phyloP scores from a whole-genome alignment of 805 yeast species.

The Yarrowia keelungensis region DNA sequence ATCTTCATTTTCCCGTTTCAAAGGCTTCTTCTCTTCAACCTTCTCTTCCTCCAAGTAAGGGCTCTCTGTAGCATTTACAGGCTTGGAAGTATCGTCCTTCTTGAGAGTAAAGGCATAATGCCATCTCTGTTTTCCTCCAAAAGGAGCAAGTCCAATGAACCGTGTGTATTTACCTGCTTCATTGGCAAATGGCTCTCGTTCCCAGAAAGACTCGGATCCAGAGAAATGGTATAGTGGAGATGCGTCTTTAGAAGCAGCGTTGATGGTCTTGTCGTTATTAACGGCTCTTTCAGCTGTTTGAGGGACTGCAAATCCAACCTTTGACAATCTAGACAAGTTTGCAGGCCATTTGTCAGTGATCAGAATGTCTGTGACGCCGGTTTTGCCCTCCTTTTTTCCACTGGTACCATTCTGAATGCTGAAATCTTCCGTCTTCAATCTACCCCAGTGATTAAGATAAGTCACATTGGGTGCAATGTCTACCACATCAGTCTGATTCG shows the following conservation, averaged over 20 bases:
- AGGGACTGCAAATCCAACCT: constrained; percentile 14
- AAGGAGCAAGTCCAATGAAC: constrained; percentile 69
- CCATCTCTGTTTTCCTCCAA: constrained; percentile 66
- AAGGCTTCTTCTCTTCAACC: background rate
- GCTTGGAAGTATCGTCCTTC: constrained; percentile 12
- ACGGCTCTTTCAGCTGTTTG: constrained; percentile 8
- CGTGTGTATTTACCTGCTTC: constrained; percentile 55
- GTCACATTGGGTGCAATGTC: constrained; percentile 31
- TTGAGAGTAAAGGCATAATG: constrained; percentile 71
- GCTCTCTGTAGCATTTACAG: constrained; percentile 17
- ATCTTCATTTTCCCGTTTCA: constrained; percentile 4
- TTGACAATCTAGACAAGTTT: constrained; percentile 7
- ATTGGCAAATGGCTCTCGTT: constrained; percentile 64
- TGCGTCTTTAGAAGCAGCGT: background rate
- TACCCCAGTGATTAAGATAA: constrained; percentile 17
- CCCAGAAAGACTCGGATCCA: constrained; percentile 61
- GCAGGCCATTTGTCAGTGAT: constrained; percentile 30
- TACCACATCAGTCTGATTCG: constrained; percentile 12
- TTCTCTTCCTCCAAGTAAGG: constrained; percentile 10
- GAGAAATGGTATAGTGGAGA: constrained; percentile 70
- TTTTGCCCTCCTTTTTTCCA: background rate
- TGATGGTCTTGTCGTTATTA: constrained; percentile 2
- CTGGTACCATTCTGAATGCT: constrained; percentile 12
- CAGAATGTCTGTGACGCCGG: constrained; percentile 9
- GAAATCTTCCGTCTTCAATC: constrained; percentile 15